phyloP scores from a whole-genome alignment of 805 yeast species.

The Suhomyces sp. region DNA sequence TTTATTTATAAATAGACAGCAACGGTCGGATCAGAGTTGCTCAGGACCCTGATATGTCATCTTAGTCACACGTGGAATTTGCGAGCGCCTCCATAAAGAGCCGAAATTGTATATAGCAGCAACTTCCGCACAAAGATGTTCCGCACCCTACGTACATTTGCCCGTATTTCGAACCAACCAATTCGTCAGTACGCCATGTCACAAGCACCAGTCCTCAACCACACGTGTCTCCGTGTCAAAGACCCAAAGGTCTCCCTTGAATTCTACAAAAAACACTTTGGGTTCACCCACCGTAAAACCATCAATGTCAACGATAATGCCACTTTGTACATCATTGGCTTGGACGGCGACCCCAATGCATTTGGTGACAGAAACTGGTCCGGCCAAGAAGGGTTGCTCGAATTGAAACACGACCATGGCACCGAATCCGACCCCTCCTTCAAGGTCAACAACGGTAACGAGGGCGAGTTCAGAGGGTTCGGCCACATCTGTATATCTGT shows the following conservation, averaged over 20 bases:
- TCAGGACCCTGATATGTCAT: background rate
- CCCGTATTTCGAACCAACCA: background rate
- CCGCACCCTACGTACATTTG: background rate
- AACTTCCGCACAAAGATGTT: background rate
- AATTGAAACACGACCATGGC: conserved; percentile 79
- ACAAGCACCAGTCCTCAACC: conserved; percentile 41
- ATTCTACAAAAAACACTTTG: conserved; percentile 73
- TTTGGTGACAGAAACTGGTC: conserved; percentile 38
- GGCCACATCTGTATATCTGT: conserved; percentile 93
- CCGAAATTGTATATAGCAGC: background rate
- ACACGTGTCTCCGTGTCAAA: conserved; percentile 76
- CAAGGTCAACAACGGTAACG: conserved; percentile 75
- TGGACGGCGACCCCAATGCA: conserved; percentile 43
- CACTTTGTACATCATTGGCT: conserved; percentile 61
- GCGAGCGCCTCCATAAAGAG: background rate
- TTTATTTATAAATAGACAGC: too few relatives aligned
- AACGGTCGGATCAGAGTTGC: too few relatives aligned
- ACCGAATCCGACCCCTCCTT: conserved; percentile 56
- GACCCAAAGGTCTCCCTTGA: conserved; percentile 71
- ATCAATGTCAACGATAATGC: conserved; percentile 52
- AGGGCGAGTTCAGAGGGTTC: conserved; percentile 81
- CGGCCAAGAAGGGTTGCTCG: conserved; percentile 67
- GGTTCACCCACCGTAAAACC: conserved; percentile 58
- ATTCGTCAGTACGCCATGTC: background rate
- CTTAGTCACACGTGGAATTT: background rate